Evolutionary conservation across 2,329 filamentous ascomycete genomes (phyloP).

Genomic region (Aspergillus floridensis): DNA sequence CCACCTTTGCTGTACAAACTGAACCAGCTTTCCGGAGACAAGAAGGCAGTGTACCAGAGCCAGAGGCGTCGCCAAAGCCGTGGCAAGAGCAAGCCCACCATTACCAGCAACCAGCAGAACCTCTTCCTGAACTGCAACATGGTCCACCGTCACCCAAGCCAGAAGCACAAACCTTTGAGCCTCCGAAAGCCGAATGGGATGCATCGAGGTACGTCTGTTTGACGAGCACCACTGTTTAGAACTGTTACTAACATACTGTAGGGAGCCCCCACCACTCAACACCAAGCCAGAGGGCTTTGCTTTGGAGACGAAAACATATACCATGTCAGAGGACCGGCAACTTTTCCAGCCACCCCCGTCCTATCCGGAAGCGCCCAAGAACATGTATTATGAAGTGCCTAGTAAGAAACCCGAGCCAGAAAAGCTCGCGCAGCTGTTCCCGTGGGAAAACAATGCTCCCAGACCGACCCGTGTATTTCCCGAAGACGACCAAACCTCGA

Average conservation of each 20-base stretch:
- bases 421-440: constrained; percentile 72
- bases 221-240: constrained; percentile 10
- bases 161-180: constrained; percentile 50
- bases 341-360: constrained; percentile 73
- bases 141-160: constrained; percentile 29
- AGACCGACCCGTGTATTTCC: constrained; percentile 54
- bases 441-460: constrained; percentile 75
- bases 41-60: constrained; percentile 7
- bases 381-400: constrained; percentile 87
- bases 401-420: constrained; percentile 55
- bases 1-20: constrained; percentile 12
- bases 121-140: constrained; percentile 45
- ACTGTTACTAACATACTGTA: constrained; percentile 36
- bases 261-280: constrained; percentile 59
- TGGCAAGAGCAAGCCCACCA: constrained; percentile 10
- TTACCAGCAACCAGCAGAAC: constrained; percentile 40
- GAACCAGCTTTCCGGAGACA: constrained; percentile 14
- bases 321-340: constrained; percentile 73
- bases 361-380: constrained; percentile 78
- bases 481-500: constrained; percentile 27
- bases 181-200: constrained; percentile 62
- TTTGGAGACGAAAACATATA: constrained; percentile 74
- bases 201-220: constrained; percentile 52
- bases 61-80: not conserved
- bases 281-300: constrained; percentile 83